phyloP scores from a whole-genome alignment of 2,329 filamentous ascomycete genomes.

The Aspergillus fructus region DNA sequence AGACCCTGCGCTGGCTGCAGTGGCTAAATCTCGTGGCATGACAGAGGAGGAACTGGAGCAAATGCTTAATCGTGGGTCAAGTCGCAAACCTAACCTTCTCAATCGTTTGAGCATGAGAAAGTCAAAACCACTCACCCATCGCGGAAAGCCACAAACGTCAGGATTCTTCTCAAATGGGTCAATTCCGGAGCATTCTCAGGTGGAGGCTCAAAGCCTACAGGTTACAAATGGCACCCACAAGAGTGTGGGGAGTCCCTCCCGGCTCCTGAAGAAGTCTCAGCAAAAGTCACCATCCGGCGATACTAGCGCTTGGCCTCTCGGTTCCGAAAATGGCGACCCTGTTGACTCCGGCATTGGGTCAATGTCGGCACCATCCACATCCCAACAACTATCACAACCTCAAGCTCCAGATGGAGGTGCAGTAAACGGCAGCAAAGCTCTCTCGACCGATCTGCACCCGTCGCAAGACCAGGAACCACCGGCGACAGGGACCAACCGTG shows the following conservation, averaged over 20 bases:
- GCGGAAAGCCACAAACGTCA: constrained; percentile 53
- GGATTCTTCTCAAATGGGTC: constrained; percentile 29
- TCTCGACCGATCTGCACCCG: neutral
- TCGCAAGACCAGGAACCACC: neutral
- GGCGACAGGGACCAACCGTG: constrained; percentile 1
- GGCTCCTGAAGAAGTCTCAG: constrained; percentile 28
- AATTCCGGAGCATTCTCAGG: constrained; percentile 11
- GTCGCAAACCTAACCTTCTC: constrained; percentile 32
- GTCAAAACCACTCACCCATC: constrained; percentile 22
- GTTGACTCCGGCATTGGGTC: constrained; percentile 3
- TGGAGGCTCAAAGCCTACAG: constrained; percentile 11
- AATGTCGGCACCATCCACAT: neutral
- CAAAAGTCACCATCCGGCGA: constrained; percentile 21
- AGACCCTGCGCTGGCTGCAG: constrained; percentile 33
- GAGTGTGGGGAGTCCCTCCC: constrained; percentile 20
- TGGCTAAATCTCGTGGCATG: constrained; percentile 58
- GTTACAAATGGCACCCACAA: constrained; percentile 12
- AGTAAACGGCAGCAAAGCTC: constrained; percentile 10
- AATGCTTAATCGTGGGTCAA: constrained; percentile 31
- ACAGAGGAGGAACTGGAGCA: constrained; percentile 38
- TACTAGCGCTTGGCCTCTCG: constrained; percentile 27
- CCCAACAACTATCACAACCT: constrained; percentile 3
- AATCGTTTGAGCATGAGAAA: constrained; percentile 33
- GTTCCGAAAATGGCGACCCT: constrained; percentile 8
- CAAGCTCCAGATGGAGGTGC: constrained; percentile 15